Evolutionary conservation across 176 grass and related monocot species (phyloP).

Genomic region (Coix lacrymajobi): DNA sequence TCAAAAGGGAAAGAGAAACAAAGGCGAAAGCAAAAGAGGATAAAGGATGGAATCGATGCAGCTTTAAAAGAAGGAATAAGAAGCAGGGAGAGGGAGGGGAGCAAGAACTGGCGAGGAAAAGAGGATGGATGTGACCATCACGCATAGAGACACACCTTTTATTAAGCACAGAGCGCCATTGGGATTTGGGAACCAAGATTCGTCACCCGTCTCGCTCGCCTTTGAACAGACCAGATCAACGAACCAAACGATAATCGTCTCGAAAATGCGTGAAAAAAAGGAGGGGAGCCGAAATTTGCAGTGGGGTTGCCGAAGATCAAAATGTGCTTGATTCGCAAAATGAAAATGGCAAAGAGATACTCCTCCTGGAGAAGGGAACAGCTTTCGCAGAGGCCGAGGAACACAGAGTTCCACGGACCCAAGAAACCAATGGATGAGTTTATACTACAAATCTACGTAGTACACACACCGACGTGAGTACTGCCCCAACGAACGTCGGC

Average conservation of each 20-base stretch:
- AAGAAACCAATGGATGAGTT: neutral
- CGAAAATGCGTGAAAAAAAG: neutral
- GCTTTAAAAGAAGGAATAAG: constrained; percentile 58
- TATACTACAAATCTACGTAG: neutral
- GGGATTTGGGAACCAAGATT: constrained; percentile 18
- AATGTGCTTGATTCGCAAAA: neutral
- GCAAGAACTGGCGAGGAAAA: constrained; percentile 27
- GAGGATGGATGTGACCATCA: neutral
- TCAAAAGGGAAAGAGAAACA: constrained; percentile 16
- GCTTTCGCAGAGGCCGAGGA: constrained; percentile 12
- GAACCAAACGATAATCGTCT: neutral
- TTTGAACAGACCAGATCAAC: neutral
- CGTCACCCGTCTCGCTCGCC: neutral
- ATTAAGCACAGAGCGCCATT: neutral
- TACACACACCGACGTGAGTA: neutral
- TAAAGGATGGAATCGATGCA: constrained; percentile 32
- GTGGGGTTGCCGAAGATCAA: neutral
- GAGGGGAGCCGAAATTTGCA: neutral
- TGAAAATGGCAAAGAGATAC: neutral
- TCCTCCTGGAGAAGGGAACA: neutral
- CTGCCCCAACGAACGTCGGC: neutral
- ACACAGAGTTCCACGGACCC: constrained; percentile 16
- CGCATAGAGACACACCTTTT: neutral
- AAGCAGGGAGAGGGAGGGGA: constrained; percentile 5
- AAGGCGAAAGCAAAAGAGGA: constrained; percentile 24